Evolutionary conservation across 257 asterid genomes (phyloP).

Genomic region (Solanum medicagineum): DNA sequence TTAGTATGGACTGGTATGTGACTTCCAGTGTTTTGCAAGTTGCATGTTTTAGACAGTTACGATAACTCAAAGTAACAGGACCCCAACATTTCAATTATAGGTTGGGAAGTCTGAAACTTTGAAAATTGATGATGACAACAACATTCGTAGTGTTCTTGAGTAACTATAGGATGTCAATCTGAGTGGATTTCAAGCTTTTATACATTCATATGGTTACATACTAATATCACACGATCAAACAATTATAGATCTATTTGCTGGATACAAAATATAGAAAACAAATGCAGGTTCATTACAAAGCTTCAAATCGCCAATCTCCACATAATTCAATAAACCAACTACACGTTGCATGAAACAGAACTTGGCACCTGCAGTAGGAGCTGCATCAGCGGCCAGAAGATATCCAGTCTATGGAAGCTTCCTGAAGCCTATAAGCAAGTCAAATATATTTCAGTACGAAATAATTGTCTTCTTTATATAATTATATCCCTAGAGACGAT

Average conservation of each 20-base stretch:
- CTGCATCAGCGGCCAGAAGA: slow-evolving; percentile 96
- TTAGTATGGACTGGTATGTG: background rate
- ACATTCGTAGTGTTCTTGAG: background rate
- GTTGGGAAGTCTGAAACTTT: background rate
- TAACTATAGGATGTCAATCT: background rate
- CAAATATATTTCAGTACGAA: background rate
- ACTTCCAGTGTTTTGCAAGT: background rate
- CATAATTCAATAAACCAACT: background rate
- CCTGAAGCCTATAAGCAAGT: slow-evolving; percentile 44
- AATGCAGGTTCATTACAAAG: background rate
- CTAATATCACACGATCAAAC: background rate
- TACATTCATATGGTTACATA: background rate
- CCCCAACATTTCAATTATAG: background rate
- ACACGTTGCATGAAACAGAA: background rate
- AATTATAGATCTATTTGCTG: background rate
- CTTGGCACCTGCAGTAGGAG: slow-evolving; percentile 31
- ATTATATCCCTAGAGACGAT: background rate
- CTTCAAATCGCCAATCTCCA: background rate
- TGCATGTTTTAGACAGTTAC: background rate
- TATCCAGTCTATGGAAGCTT: slow-evolving; percentile 77
- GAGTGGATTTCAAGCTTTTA: background rate
- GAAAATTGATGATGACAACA: too few species aligned
- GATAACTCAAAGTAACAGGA: background rate
- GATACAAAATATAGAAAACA: background rate
- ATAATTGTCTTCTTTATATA: background rate